phyloP scores from a whole-genome alignment of 2,329 filamentous ascomycete species.

The Colletotrichum theobromicola region DNA sequence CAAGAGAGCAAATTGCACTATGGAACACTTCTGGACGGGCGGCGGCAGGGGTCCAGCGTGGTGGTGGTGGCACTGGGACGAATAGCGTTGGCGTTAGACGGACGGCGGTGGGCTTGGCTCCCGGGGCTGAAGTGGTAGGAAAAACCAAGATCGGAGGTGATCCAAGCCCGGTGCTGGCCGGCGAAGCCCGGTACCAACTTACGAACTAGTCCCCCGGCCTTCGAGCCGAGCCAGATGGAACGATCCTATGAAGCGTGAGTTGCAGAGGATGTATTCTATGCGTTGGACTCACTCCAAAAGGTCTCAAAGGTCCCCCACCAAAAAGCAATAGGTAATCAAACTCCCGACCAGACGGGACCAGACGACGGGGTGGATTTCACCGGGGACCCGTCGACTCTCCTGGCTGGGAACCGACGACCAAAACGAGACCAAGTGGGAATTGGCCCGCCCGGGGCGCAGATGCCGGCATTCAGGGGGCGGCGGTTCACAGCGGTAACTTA shows the following conservation, averaged over 20 bases:
- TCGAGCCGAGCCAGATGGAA: background rate
- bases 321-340: constrained; percentile 14
- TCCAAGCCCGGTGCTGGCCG: background rate
- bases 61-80: background rate
- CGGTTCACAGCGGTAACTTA: constrained; percentile 11
- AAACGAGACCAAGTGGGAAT: constrained; percentile 13
- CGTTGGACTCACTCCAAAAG: background rate
- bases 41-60: background rate
- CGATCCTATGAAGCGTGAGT: background rate
- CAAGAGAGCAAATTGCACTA: constrained; percentile 1
- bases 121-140: background rate
- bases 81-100: background rate
- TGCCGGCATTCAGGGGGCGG: constrained; percentile 13
- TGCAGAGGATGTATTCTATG: background rate
- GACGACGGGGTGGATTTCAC: background rate
- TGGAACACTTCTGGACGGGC: background rate
- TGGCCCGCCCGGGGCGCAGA: constrained; percentile 18
- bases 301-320: background rate
- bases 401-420: constrained; percentile 4
- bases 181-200: background rate
- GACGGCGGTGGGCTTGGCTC: background rate
- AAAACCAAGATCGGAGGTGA: background rate
- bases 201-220: background rate
- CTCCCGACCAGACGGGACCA: background rate
- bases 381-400: background rate